phyloP scores from a whole-genome alignment of 805 yeast genomes.

The Saccharomycopsis sp. region DNA sequence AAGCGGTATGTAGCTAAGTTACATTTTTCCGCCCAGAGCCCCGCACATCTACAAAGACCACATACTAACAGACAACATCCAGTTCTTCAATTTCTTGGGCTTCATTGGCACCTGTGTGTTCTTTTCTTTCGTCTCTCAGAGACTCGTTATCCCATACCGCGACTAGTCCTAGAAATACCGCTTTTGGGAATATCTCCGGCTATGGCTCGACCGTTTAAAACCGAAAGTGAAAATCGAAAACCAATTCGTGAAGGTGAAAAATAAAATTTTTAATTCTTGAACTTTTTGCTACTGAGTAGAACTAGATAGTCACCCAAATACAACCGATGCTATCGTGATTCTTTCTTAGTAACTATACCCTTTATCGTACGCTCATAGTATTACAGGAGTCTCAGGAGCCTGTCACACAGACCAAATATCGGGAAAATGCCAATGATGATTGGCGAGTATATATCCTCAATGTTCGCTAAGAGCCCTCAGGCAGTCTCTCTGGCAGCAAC shows the following conservation, averaged over 20 bases:
- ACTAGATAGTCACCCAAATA: background rate
- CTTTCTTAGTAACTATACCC: background rate
- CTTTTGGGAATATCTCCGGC: background rate
- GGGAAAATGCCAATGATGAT: background rate
- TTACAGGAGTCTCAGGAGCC: background rate
- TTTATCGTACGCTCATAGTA: background rate
- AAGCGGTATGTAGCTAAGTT: constrained; percentile 45
- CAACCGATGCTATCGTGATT: background rate
- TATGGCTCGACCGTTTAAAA: background rate
- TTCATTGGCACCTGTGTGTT: constrained; percentile 74
- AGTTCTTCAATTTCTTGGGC: constrained; percentile 70
- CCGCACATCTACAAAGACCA: background rate
- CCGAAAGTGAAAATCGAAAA: background rate
- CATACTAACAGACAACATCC: background rate
- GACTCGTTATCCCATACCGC: constrained; percentile 23
- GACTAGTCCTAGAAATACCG: background rate
- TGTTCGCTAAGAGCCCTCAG: background rate
- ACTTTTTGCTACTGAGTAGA: background rate
- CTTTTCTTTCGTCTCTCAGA: constrained; percentile 75
- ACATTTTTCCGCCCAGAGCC: background rate
- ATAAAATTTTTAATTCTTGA: background rate
- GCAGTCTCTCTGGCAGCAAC: background rate
- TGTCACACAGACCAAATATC: background rate
- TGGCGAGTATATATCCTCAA: background rate
- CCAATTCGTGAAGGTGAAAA: background rate